Conservation (phyloP, 225 moss, liverwort and hornwort species). For the Antitrichia curtipendula region DNA sequence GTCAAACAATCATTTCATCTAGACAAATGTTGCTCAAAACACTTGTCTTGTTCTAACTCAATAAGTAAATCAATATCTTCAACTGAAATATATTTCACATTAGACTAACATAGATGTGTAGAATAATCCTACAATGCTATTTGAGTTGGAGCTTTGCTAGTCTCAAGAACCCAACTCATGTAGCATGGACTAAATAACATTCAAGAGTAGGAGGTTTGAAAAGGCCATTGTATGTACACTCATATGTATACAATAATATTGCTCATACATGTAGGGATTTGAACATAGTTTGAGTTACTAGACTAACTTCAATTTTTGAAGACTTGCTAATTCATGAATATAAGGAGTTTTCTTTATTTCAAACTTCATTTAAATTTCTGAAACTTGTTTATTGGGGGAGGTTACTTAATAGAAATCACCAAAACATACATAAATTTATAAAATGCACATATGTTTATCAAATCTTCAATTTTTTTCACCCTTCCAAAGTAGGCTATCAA, state of each 20-base stretch:
- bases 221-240: too few species aligned
- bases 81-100: background rate
- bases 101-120: background rate
- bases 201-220: background rate
- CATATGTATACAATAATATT: too few species aligned
- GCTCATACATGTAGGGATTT: background rate
- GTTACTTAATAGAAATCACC: background rate
- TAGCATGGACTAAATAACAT: background rate
- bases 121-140: background rate
- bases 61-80: background rate
- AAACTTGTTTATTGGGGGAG: fast-evolving
- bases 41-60: too few species aligned
- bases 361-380: background rate
- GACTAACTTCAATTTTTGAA: background rate
- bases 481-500: background rate
- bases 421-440: background rate
- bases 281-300: background rate
- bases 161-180: background rate
- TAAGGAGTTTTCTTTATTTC: background rate
- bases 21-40: background rate
- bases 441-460: too few species aligned
- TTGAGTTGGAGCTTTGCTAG: background rate
- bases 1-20: background rate
- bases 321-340: fast-evolving
- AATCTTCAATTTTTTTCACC: background rate